Percentiles rank a stretch among this genome's conserved stretches.
Conservation (phyloP, 2,329 filamentous ascomycete species). For the Daldinia eschscholtzii region DNA sequence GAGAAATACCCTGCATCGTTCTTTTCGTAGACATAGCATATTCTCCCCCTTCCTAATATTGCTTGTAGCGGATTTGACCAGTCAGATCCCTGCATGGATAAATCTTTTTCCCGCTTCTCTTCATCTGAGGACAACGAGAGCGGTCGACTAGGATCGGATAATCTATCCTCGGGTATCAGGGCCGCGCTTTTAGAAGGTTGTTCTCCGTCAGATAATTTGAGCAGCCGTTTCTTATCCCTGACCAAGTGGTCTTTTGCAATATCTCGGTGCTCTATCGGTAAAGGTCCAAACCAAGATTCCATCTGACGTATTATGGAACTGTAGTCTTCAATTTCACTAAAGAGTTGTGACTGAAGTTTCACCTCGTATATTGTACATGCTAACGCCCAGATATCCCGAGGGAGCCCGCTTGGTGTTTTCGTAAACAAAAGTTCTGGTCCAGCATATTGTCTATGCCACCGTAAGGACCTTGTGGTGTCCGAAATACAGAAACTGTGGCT, state of each 20-base stretch:
- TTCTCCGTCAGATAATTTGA: background rate
- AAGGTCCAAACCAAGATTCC: constrained; percentile 34
- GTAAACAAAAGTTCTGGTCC: constrained; percentile 32
- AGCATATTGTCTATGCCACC: constrained; percentile 32
- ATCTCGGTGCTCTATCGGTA: constrained; percentile 22
- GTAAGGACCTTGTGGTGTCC: background rate
- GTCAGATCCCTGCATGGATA: background rate
- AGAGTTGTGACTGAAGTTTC: constrained; percentile 11
- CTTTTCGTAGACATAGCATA: constrained; percentile 12
- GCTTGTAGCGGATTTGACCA: constrained; percentile 23
- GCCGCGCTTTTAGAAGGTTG: background rate
- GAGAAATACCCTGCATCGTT: constrained; percentile 13
- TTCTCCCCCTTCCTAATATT: constrained; percentile 12
- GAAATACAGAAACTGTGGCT: constrained; percentile 18
- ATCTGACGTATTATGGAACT: constrained; percentile 31
- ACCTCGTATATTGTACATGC: constrained; percentile 33
- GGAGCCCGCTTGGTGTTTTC: background rate
- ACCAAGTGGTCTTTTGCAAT: constrained; percentile 10
- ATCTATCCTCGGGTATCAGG: background rate
- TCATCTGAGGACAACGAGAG: constrained; percentile 22
- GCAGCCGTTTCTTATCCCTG: background rate
- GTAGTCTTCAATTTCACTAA: constrained; percentile 30
- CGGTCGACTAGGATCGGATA: background rate
- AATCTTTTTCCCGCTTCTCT: background rate
- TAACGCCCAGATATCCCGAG: constrained; percentile 35